Conservation (phyloP, 345 rosid genomes). For the Lumnitzera racemosa region DNA sequence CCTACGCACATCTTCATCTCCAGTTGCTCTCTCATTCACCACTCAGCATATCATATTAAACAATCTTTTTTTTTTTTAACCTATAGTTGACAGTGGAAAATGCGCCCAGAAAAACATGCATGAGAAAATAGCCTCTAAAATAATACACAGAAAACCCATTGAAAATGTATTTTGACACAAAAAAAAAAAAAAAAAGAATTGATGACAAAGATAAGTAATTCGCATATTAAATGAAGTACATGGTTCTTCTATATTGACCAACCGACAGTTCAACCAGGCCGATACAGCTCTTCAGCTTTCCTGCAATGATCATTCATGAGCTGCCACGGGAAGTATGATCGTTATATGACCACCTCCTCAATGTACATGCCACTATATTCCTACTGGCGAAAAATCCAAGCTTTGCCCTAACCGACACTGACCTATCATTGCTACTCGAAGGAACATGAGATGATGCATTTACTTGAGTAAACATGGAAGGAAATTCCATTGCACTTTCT, state of each 20-base stretch:
- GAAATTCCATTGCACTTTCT: constrained; percentile 36
- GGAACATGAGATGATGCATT: constrained; percentile 22
- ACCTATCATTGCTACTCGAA: constrained; percentile 38
- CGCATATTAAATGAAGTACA: constrained; percentile 35
- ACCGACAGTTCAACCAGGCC: too few species aligned
- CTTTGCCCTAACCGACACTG: constrained; percentile 40
- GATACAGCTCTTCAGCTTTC: not conserved
- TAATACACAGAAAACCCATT: constrained; percentile 68
- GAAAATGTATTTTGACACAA: constrained; percentile 35
- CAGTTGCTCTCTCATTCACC: too few species aligned
- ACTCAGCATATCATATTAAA: too few species aligned
- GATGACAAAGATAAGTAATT: constrained; percentile 54
- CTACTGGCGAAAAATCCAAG: constrained; percentile 49
- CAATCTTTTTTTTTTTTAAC: too few species aligned
- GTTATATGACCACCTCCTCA: constrained; percentile 46
- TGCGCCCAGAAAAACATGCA: constrained; percentile 50
- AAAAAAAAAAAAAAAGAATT: constrained; percentile 27
- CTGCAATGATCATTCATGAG: constrained; percentile 17
- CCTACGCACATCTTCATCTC: too few species aligned
- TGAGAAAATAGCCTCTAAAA: constrained; percentile 37
- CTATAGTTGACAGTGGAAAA: too few species aligned
- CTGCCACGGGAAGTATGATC: constrained; percentile 27
- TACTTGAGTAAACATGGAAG: constrained; percentile 17
- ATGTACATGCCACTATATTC: constrained; percentile 43
- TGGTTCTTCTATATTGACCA: too few species aligned